phyloP scores from a whole-genome alignment of 306 rosid species.

The Sicyos edulis region DNA sequence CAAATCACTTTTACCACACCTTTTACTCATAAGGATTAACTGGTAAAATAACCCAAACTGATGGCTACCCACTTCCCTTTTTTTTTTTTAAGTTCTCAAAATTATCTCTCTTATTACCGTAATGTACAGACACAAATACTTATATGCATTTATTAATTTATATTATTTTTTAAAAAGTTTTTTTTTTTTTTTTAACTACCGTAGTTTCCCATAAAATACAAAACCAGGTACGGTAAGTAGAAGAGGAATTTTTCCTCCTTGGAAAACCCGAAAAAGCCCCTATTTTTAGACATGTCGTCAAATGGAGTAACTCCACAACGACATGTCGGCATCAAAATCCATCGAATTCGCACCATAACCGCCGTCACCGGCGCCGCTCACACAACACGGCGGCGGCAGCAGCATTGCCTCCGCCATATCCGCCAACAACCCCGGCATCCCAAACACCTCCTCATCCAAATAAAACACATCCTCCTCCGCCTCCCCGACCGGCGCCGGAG shows the following conservation, averaged over 20 bases:
- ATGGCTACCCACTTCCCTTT: not conserved
- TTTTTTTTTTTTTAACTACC: no score
- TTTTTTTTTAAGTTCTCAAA: no score
- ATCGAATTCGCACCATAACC: slow-evolving; percentile 49
- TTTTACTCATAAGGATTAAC: not conserved
- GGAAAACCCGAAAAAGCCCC: not conserved
- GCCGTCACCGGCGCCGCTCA: slow-evolving; percentile 13
- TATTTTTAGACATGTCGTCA: slow-evolving; percentile 10
- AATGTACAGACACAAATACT: no score
- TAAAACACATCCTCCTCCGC: slow-evolving; percentile 8
- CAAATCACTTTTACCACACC: not conserved
- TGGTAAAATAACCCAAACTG: not conserved
- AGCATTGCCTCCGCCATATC: slow-evolving; percentile 61
- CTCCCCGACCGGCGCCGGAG: not conserved
- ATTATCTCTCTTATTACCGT: no score
- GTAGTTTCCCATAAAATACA: not conserved
- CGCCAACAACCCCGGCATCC: slow-evolving; percentile 47
- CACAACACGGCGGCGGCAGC: slow-evolving; percentile 48
- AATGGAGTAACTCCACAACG: slow-evolving; percentile 24
- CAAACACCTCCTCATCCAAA: slow-evolving; percentile 42
- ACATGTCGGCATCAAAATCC: not conserved
- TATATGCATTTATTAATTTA: no score
- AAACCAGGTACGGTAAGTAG: not conserved
- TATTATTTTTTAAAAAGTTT: no score
- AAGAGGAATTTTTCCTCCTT: not conserved